Evolutionary conservation across 768 basidiomycete genomes (phyloP), one percentile per base, ranked within the genome.

Genomic region (Leccinum barrowsii): DNA sequence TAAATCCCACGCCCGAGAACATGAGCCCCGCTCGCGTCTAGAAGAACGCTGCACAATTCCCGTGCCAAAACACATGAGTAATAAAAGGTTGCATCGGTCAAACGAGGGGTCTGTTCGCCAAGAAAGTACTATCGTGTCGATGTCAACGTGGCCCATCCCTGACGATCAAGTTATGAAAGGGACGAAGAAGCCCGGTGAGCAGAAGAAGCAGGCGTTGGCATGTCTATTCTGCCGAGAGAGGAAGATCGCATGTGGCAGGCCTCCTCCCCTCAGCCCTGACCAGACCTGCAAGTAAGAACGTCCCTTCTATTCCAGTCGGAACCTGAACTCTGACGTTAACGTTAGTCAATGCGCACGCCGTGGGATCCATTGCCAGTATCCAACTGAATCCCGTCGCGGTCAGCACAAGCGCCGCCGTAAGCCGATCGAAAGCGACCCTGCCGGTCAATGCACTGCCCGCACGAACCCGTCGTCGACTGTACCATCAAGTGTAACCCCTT

Each of bases 201-300:
- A 77, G 68, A 76, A 77, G 69, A 78, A 79, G 68, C 78, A 80
- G 56, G 76, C 75, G 55, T 71, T 80, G 56, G 77, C 77, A 56
- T 81, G 79, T 58, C 66, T 76, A 53, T 81, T 81, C 69, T 81
- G 80, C 60, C 71, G 80, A 58, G 78, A 79, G 69, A 70, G 80
- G 59, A 81, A 81, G 69, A 81, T 81, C 63, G 78, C 78, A 22
- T 81, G 80, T 62, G 80, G 80, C 30, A 69, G 77, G 15, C 78
- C 78, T 15, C 61, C 72, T 55, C 72, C 75, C 26, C 73, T 73
- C 19, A 71, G 60, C 60, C 63, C 67, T 56, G 75, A 77, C 54
- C 70, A 67, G 56, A 73, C 77, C 7, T 81, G 80, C 80, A 80
- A 81, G 80, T 81, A 54, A 67, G 80, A 55, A n/a, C 67, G 3